Conservation (phyloP, 768 basidiomycete genomes). For the Thelephora aurantiotincta region DNA sequence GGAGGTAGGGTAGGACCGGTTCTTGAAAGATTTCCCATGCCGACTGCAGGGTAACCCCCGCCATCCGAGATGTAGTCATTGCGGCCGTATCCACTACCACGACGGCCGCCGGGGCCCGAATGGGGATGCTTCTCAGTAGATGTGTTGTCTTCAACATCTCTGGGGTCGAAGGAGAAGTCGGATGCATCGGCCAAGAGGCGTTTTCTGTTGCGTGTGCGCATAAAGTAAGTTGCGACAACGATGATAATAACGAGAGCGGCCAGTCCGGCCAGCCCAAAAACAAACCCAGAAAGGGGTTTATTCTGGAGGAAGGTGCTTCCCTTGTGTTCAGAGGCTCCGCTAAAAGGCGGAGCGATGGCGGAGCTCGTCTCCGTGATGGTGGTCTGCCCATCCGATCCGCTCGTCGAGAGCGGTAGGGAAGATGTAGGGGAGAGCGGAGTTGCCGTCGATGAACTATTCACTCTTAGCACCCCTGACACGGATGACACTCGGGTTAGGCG, state of each 20-base stretch:
- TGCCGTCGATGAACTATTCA: neutral
- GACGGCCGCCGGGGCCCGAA: neutral
- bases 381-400: neutral
- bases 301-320: slow-evolving; percentile 41
- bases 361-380: slow-evolving; percentile 9
- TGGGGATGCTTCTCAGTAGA: neutral
- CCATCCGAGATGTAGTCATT: neutral
- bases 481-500: neutral
- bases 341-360: slow-evolving; percentile 5
- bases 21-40: neutral
- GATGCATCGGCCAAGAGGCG: slow-evolving; percentile 12
- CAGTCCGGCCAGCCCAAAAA: slow-evolving; percentile 32
- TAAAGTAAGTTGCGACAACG: slow-evolving; percentile 25
- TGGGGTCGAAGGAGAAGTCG: slow-evolving; percentile 8
- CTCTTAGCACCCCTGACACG: neutral
- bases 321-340: slow-evolving; percentile 14
- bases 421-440: slow-evolving; percentile 5
- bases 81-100: neutral
- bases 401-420: slow-evolving; percentile 4
- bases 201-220: slow-evolving; percentile 34
- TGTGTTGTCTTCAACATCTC: slow-evolving; percentile 2
- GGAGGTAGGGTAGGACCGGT: neutral
- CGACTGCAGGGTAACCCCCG: too few relatives aligned
- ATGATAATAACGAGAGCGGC: slow-evolving; percentile 23
- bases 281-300: slow-evolving; percentile 45